Evolutionary conservation across 2,329 filamentous ascomycete genomes (phyloP), one percentile per base, ranked within the genome.

Genomic region (Aspergillus sergii): DNA sequence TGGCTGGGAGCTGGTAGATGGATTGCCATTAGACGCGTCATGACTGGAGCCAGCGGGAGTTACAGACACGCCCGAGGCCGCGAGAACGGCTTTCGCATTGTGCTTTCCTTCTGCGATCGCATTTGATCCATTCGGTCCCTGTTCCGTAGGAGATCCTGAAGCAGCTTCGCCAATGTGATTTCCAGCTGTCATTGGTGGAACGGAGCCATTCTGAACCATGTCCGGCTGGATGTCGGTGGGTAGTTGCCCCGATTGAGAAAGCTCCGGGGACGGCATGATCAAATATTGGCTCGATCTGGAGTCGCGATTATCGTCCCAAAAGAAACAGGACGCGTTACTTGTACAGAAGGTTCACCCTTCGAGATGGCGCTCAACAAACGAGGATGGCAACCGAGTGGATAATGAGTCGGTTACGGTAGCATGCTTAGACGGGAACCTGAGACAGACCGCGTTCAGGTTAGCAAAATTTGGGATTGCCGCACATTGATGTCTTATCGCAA

Each of bases 81-180:
- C 84, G 72, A 88, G 80, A 58, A 86, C 80, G 45, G 85, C 84
- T 75, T 85, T 87, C 55, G 86, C 85, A 73, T 84, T 86, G 71
- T 87, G 83, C 71, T 89, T 89, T 59, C 84, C 84, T 74, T 87
- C 85, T 59, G 81, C 80, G 61, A 88, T 86, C 59, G 79, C 74
- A 75, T 84, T 81, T 12, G 71, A 61, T 30, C 73, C 74, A 66
- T 77, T 74, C 26, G 66, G 61, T 36, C 69, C 67, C 48, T 70
- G 71, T 48, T 70, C 71, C 32, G 69, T 57, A 30, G 66, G 65
- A 26, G 66, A 57, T n/a, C 69, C 72, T 34, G 70, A 54, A 45
- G 66, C 59, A 30, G 57, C 62, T 53, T 75, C 71, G 26, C 59
- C 67, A 63, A 68, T 64, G 39, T 65, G 65, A 32, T 69, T 67